Evolutionary conservation across 441 rosid species (phyloP).

Genomic region (Brassica balearica): DNA sequence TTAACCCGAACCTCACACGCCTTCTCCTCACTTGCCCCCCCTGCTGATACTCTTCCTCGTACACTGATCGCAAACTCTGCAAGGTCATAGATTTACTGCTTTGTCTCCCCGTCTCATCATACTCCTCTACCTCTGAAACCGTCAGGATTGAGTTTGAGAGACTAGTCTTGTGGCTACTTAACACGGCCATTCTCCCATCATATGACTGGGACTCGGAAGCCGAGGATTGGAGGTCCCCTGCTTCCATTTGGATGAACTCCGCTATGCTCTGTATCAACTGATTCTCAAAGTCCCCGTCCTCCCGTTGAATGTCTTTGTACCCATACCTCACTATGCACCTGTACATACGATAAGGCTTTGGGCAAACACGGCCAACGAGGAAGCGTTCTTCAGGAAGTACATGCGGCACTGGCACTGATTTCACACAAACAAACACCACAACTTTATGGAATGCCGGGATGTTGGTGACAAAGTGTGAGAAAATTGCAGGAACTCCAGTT

Average conservation of each 20-base stretch:
- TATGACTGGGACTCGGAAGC: slow-evolving; percentile 63
- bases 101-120: slow-evolving; percentile 50
- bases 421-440: slow-evolving; percentile 89
- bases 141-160: slow-evolving; percentile 61
- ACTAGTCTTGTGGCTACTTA: slow-evolving; percentile 60
- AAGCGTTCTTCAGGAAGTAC: slow-evolving; percentile 89
- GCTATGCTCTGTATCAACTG: slow-evolving; percentile 87
- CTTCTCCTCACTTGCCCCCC: slow-evolving; percentile 57
- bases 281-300: slow-evolving; percentile 83
- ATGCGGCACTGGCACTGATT: slow-evolving; percentile 90
- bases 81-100: slow-evolving; percentile 79
- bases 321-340: slow-evolving; percentile 95
- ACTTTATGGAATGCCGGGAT: slow-evolving; percentile 92
- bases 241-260: slow-evolving; percentile 95
- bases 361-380: slow-evolving; percentile 93
- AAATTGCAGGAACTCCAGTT: slow-evolving; percentile 89
- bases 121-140: slow-evolving; percentile 60
- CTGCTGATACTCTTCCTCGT: slow-evolving; percentile 67
- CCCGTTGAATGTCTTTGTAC: slow-evolving; percentile 86
- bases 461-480: slow-evolving; percentile 94
- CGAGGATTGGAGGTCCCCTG: slow-evolving; percentile 64
- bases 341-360: slow-evolving; percentile 92
- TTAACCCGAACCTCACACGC: slow-evolving; percentile 69
- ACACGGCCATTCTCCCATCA: slow-evolving; percentile 96
- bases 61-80: slow-evolving; percentile 66